Percentiles rank a stretch among this genome's conserved stretches.
These are phyloP conservation scores for Nannochloropsis salina DNA, from an alignment of 108 stramenopile species.

Conservation along the genomic window DNA sequence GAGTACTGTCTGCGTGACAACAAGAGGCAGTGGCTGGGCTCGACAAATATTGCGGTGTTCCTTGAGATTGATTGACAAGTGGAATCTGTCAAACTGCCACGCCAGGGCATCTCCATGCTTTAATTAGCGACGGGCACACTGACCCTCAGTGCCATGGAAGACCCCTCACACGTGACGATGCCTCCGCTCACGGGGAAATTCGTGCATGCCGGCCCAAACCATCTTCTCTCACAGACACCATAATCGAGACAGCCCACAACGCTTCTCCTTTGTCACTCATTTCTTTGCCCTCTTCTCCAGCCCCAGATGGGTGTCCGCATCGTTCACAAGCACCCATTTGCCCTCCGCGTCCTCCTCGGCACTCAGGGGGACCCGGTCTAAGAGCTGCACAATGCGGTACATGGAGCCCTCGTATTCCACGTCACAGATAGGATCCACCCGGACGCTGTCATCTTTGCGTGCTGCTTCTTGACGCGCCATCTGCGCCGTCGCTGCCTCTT, in stretches of 20 bases:
- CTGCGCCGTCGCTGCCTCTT: not conserved
- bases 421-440: not conserved
- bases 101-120: no score
- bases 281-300: constrained; percentile 10
- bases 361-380: not conserved
- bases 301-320: not conserved
- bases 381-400: constrained; percentile 12
- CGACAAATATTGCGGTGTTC: no score
- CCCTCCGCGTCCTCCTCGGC: not conserved
- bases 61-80: no score
- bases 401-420: not conserved
- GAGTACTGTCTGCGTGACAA: not conserved
- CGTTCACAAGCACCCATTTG: not conserved
- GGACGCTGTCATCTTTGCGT: not conserved
- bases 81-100: no score
- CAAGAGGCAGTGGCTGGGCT: no score
- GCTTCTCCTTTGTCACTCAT: not conserved
- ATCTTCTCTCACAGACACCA: no score
- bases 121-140: no score
- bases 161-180: no score
- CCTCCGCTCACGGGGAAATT: no score
- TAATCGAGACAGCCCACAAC: no score
- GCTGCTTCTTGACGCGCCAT: not conserved
- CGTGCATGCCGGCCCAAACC: no score
- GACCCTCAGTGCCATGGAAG: no score